Conservation (phyloP, 805 yeast species). For the Candida awuae region DNA sequence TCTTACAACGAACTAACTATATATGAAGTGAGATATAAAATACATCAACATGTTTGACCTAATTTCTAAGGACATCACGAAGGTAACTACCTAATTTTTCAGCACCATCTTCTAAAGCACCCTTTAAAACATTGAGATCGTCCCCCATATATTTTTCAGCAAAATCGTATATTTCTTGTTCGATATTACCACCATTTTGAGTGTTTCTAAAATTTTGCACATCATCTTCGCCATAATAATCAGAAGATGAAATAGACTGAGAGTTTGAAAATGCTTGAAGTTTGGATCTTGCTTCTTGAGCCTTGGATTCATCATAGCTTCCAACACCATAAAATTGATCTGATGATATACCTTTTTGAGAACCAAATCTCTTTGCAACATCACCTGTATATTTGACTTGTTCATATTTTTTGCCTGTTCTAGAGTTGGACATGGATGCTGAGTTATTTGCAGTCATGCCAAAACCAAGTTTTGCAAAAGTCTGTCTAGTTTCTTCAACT, state of each 20-base stretch:
- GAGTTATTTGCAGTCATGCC: slow-evolving; percentile 75
- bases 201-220: slow-evolving; percentile 20
- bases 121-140: slow-evolving; percentile 81
- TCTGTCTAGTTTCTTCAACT: slow-evolving; percentile 48
- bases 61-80: slow-evolving; percentile 68
- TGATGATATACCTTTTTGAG: slow-evolving; percentile 90
- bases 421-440: slow-evolving; percentile 16
- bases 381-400: slow-evolving; percentile 58
- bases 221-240: slow-evolving; percentile 81
- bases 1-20: too few relatives aligned
- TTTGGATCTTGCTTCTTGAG: slow-evolving; percentile 74
- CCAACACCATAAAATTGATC: slow-evolving; percentile 93
- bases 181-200: slow-evolving; percentile 39
- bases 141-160: slow-evolving; percentile 69
- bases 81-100: slow-evolving; percentile 76
- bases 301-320: slow-evolving; percentile 66
- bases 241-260: slow-evolving; percentile 81
- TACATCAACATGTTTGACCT: slow-evolving; percentile 3
- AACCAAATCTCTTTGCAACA: slow-evolving; percentile 70
- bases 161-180: slow-evolving; percentile 44
- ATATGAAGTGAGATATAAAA: too few relatives aligned
- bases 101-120: slow-evolving; percentile 91
- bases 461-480: slow-evolving; percentile 77
- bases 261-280: slow-evolving; percentile 79
- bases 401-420: slow-evolving; percentile 23